Conservation (phyloP, 257 asterid species). For the Hygrophila difformis region DNA sequence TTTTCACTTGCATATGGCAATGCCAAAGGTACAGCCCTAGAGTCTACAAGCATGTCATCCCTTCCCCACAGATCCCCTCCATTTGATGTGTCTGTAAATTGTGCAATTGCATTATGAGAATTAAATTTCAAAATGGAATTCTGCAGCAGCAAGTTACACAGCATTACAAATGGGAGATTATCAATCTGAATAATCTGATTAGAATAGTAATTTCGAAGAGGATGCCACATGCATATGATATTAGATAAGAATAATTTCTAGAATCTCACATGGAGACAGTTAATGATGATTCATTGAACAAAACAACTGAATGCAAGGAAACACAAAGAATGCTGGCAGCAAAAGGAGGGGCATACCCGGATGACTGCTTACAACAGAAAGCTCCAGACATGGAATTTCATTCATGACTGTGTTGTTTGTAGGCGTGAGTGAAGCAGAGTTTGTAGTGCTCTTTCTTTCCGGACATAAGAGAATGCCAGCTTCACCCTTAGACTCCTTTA, state of each 20-base stretch:
- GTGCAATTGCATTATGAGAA: slow-evolving; percentile 11
- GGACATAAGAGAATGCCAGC: slow-evolving; percentile 3
- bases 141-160: slow-evolving; percentile 7
- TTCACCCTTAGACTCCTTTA: slow-evolving; percentile 19
- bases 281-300: neutral
- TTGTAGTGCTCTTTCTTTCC: slow-evolving; percentile 7
- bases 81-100: slow-evolving; percentile 35
- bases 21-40: slow-evolving; percentile 18
- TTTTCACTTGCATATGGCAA: slow-evolving; percentile 19
- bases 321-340: neutral
- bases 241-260: slow-evolving; percentile 1
- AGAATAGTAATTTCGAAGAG: too few relatives aligned
- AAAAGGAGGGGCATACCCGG: slow-evolving; percentile 19
- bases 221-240: too few relatives aligned
- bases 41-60: slow-evolving; percentile 18
- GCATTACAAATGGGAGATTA: too few relatives aligned
- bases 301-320: slow-evolving; percentile 6
- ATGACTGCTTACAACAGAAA: slow-evolving; percentile 10
- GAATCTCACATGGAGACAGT: slow-evolving; percentile 6
- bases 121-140: slow-evolving; percentile 3
- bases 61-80: slow-evolving; percentile 22
- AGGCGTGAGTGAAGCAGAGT: slow-evolving; percentile 15
- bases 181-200: too few relatives aligned
- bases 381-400: slow-evolving; percentile 13
- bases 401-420: slow-evolving; percentile 27